A percentile compares a stretch with the other conserved stretches of the same genome.
Evolutionary conservation across 2,329 filamentous ascomycete genomes (phyloP).

Genomic region (Aspergillus alliaceus): DNA sequence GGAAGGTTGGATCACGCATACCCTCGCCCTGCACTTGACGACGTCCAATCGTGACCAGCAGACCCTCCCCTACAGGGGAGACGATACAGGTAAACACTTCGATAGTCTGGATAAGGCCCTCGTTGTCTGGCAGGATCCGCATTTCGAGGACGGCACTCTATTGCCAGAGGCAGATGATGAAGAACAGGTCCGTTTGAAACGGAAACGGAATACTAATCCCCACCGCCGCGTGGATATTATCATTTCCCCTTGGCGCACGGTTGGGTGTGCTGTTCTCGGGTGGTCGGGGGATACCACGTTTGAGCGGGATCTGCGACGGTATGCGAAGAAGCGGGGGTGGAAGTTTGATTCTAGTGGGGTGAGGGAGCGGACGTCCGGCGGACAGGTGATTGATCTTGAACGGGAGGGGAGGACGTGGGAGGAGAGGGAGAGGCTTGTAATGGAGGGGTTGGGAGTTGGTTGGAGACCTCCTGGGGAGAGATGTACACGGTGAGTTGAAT

Average conservation of each 20-base stretch:
- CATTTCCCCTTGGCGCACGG: slow-evolving; percentile 81
- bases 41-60: slow-evolving; percentile 73
- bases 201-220: slow-evolving; percentile 63
- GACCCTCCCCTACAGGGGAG: slow-evolving; percentile 55
- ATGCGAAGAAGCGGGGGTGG: slow-evolving; percentile 72
- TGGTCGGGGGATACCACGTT: slow-evolving; percentile 92
- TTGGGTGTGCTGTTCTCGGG: slow-evolving; percentile 82
- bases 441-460: slow-evolving; percentile 70
- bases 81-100: slow-evolving; percentile 56
- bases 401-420: slow-evolving; percentile 55
- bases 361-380: slow-evolving; percentile 63
- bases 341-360: slow-evolving; percentile 94
- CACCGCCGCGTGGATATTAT: slow-evolving; percentile 93
- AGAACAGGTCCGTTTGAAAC: slow-evolving; percentile 15
- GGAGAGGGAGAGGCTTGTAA: slow-evolving; percentile 77
- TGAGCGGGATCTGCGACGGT: slow-evolving; percentile 78
- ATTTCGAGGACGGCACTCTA: slow-evolving; percentile 40
- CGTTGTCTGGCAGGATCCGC: slow-evolving; percentile 83
- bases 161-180: neutral
- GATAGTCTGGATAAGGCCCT: slow-evolving; percentile 89
- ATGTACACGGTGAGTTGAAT: slow-evolving; percentile 57
- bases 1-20: slow-evolving; percentile 75
- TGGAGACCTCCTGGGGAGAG: slow-evolving; percentile 67
- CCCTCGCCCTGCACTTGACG: slow-evolving; percentile 67
- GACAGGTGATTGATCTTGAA: slow-evolving; percentile 69